Base-by-base conservation (phyloP, 495 filamentous ascomycete genomes). In the Neurospora sp. region DNA sequence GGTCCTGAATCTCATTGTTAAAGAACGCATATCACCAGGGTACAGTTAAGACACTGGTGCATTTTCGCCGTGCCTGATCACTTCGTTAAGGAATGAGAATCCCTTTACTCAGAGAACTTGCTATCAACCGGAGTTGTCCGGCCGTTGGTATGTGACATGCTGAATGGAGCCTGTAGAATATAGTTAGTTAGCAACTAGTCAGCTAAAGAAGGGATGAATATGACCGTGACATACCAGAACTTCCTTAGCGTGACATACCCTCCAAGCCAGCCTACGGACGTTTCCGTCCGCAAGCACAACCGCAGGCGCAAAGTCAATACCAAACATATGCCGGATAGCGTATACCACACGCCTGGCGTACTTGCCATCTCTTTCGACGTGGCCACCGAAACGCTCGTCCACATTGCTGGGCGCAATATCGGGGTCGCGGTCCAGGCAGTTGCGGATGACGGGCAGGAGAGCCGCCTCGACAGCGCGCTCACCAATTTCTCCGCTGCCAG, bases 291-390 rank as follows among this genome's bases (percentile, higher is more conserved):
- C 93, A 71, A 90, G 89, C 53, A 99, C 96, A 14, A 99, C 96
- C 69, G 93, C 93, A 3, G 94, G 91, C 8, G 96, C 93, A 74
- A 99, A 91, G 80, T 99, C 96, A 73, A 99, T 90, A 70, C 96
- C 96, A 78, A 99, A 99, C 95, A 97, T 98, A 81, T 97, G 93
- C 71, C 91, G 91, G 44, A 98, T 92, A 10, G 96, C 96, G 83
- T 95, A 98, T 0, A 98, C 93, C 40, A 98, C 89, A 45, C 96
- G 82, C 79, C 89, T 92, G 20, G 94, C 92, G 74, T 92, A 98
- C 79, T 97, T 97, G 73, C 90, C 89, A 68, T 97, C 91, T 10
- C 93, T 84, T 77, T 97, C 92, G 10, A 97, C 92, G 53, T 92
- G 85, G 71, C 86, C 85, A 8, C 96, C 94, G 76, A 95, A 99